Percentiles rank a stretch among this genome's conserved stretches.
phyloP scores from a whole-genome alignment of 2,329 filamentous ascomycete genomes.

The Pseudocercospora crystallina region DNA sequence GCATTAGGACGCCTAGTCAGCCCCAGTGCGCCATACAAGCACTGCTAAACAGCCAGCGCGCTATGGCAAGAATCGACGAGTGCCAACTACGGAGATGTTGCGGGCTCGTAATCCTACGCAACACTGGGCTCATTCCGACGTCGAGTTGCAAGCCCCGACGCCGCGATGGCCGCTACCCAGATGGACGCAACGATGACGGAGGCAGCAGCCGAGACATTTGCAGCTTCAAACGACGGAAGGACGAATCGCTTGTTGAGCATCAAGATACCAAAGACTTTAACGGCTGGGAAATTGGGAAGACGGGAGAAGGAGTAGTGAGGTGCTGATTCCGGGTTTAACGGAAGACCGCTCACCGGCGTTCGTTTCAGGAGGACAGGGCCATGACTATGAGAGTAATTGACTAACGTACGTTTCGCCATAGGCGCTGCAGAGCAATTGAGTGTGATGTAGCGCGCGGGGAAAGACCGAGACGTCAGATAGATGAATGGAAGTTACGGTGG shows the following conservation, averaged over 20 bases:
- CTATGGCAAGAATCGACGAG: neutral
- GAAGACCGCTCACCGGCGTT: conserved; percentile 3
- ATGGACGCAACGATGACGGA: neutral
- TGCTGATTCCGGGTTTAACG: too few relatives aligned
- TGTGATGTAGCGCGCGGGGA: conserved; percentile 5
- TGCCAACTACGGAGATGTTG: neutral
- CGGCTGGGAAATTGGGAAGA: conserved; percentile 10
- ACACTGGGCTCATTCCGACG: neutral
- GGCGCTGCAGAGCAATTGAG: conserved; percentile 7
- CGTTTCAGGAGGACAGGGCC: conserved; percentile 3
- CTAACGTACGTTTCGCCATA: conserved; percentile 5
- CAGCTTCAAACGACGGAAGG: neutral
- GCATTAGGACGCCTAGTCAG: conserved; percentile 33
- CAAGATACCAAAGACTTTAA: conserved; percentile 14
- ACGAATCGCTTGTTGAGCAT: conserved; percentile 1
- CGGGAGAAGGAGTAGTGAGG: neutral
- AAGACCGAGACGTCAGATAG: neutral
- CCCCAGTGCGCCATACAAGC: neutral
- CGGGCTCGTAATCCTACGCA: neutral
- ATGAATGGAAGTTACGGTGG: conserved; percentile 7
- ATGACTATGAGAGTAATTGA: conserved; percentile 11
- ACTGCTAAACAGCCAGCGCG: neutral
- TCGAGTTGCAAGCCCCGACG: neutral
- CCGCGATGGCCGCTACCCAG: neutral
- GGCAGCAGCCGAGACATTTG: neutral